Evolutionary conservation across 2,329 filamentous ascomycete genomes (phyloP).

Genomic region (Beauveria sp.): DNA sequence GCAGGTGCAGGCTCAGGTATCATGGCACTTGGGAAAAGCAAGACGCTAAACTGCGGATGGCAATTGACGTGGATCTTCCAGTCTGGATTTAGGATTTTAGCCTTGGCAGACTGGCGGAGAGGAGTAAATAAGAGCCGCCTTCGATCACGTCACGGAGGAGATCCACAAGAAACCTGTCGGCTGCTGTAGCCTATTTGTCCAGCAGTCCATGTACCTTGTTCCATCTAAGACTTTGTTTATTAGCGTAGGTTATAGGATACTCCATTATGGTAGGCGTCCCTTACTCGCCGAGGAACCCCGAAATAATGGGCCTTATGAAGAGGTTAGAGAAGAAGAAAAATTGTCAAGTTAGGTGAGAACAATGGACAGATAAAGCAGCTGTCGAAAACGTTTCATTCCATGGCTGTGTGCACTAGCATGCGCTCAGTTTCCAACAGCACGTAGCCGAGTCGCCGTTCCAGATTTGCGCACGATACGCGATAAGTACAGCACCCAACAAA

Average conservation of each 20-base stretch:
- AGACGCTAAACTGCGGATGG: constrained; percentile 4
- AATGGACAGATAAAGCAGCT: background rate
- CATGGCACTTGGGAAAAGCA: background rate
- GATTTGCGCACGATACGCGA: background rate
- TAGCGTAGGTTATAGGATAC: background rate
- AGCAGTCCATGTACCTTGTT: background rate
- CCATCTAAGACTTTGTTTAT: background rate
- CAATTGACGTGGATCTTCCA: constrained; percentile 6
- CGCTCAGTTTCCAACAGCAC: background rate
- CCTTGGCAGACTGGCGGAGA: background rate
- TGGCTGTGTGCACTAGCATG: background rate
- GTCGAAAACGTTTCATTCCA: background rate
- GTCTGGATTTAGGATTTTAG: constrained; percentile 1
- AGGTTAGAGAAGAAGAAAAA: background rate
- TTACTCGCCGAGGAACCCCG: background rate
- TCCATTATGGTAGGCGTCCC: background rate
- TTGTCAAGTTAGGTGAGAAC: background rate
- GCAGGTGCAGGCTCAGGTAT: background rate
- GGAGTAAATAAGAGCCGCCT: background rate
- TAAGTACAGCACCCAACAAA: too few species aligned
- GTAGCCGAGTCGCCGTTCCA: background rate
- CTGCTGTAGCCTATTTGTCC: background rate
- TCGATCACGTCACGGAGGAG: constrained; percentile 7
- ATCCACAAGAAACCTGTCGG: background rate
- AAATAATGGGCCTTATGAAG: background rate